Conservation (phyloP, 176 grass and related monocot genomes). For the Tuctoria greenei region DNA sequence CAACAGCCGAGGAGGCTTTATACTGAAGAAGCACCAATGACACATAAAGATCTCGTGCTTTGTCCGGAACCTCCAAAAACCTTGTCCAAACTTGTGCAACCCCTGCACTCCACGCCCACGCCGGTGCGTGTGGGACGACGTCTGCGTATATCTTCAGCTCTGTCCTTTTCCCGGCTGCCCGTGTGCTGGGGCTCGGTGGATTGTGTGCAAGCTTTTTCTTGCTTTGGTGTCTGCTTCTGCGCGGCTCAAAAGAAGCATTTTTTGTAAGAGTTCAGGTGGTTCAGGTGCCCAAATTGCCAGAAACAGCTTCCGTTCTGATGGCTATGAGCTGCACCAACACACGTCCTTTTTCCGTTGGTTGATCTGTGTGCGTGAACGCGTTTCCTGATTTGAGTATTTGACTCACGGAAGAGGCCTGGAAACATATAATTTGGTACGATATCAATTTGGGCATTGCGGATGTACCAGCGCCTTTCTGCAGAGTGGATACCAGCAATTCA, state of each 20-base stretch:
- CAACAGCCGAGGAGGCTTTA: neutral
- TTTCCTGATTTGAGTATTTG: neutral
- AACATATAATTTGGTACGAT: neutral
- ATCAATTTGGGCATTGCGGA: neutral
- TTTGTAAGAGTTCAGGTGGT: neutral
- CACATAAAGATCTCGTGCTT: neutral
- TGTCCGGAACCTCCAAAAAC: neutral
- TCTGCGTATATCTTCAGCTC: neutral
- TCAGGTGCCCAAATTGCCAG: slow-evolving; percentile 25
- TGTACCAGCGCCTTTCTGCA: neutral
- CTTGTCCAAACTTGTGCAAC: neutral
- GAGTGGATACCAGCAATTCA: neutral
- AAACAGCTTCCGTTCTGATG: neutral
- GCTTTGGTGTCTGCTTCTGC: neutral
- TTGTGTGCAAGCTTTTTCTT: slow-evolving; percentile 43
- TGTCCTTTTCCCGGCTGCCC: slow-evolving; percentile 13
- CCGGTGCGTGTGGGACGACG: neutral
- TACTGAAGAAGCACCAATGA: neutral
- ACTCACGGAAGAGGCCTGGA: neutral
- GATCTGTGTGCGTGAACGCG: neutral
- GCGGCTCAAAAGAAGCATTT: neutral
- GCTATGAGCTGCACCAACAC: neutral
- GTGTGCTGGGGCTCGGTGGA: neutral
- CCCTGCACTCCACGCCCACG: slow-evolving; percentile 40
- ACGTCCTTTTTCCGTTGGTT: neutral